phyloP scores from a whole-genome alignment of 2,329 filamentous ascomycete genomes.

The Podosphaera fusca region DNA sequence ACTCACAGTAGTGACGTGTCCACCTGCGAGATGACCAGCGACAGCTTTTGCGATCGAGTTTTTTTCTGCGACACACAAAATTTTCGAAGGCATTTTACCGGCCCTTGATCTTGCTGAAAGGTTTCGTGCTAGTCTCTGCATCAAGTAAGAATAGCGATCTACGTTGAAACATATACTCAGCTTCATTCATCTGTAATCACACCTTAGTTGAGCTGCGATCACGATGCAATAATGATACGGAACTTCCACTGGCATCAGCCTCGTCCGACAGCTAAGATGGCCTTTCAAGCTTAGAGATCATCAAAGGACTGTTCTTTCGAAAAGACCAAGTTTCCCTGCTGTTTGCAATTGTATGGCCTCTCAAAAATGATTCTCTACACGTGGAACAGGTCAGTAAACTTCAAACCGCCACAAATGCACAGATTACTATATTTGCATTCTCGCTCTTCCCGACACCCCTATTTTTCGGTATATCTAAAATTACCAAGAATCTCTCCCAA shows the following conservation, averaged over 20 bases:
- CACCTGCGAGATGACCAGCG: conserved; percentile 68
- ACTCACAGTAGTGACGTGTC: conserved; percentile 43
- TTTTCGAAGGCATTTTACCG: conserved; percentile 18
- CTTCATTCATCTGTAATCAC: too few species aligned
- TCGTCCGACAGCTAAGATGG: conserved; percentile 25
- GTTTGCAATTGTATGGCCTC: conserved; percentile 45
- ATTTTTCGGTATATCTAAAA: conserved; percentile 55
- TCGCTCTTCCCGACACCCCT: conserved; percentile 47
- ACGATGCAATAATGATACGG: not conserved
- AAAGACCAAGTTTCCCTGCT: conserved; percentile 51
- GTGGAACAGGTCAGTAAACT: conserved; percentile 32
- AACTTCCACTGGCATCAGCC: not conserved
- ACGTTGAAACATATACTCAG: too few species aligned
- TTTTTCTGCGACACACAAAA: conserved; percentile 67
- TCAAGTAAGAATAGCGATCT: too few species aligned
- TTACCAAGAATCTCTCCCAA: conserved; percentile 92
- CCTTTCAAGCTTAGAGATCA: conserved; percentile 46
- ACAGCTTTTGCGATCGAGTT: conserved; percentile 92
- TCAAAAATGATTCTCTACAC: conserved; percentile 39
- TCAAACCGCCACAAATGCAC: conserved; percentile 64
- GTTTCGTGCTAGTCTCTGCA: not conserved
- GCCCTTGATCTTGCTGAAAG: not conserved
- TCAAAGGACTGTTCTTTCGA: conserved; percentile 55
- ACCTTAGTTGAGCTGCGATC: not conserved
- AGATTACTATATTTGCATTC: conserved; percentile 51